Evolutionary conservation across 805 yeast genomes (phyloP), one percentile per base, ranked within the genome.

Genomic region (Diddensiella caesifluorescens): DNA sequence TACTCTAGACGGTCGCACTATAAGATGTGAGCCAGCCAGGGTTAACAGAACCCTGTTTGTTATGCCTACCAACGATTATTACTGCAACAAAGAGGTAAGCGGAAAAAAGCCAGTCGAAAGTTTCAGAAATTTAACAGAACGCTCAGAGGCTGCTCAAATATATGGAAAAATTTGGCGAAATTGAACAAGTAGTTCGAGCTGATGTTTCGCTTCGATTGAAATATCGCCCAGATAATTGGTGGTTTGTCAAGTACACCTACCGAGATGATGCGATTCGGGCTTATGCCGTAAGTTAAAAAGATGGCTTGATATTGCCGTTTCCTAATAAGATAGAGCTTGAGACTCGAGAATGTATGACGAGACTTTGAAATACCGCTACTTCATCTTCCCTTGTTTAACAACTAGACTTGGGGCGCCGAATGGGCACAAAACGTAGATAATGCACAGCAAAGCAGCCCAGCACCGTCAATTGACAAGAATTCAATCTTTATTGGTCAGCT

Each of bases 231-330:
- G 61, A 38, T 69, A 71, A 21, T 86, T 94, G 95, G 83, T 87
- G 94, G 95, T 85, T 80, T 56, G 74, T 79, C 48, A 82, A 83
- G 55, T 86, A 79, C 64, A 83, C 79, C 1, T 85, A 74, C 59
- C 74, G 95, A 35, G 94, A 84, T 58, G 95, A 87, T 60, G 95
- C 95, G 9, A 83, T 85, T 34, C 72, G 83, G 54, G 94, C 95
- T 0, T 86, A 75, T 66, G 88, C 92, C 13, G 36, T 19, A 7
- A 19, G 44, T 18, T n/a, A n/a, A n/a, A n/a, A n/a, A n/a, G n/a
- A n/a, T n/a, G n/a, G n/a, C n/a, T n/a, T n/a, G n/a, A n/a, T n/a
- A n/a, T n/a, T n/a, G n/a, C n/a, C n/a, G n/a, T n/a, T n/a, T n/a
- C n/a, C n/a, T n/a, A n/a, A n/a, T n/a, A n/a, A n/a, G n/a, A n/a